Conservation (phyloP, 768 basidiomycete genomes). For the Sporobolomyces phaffii region DNA sequence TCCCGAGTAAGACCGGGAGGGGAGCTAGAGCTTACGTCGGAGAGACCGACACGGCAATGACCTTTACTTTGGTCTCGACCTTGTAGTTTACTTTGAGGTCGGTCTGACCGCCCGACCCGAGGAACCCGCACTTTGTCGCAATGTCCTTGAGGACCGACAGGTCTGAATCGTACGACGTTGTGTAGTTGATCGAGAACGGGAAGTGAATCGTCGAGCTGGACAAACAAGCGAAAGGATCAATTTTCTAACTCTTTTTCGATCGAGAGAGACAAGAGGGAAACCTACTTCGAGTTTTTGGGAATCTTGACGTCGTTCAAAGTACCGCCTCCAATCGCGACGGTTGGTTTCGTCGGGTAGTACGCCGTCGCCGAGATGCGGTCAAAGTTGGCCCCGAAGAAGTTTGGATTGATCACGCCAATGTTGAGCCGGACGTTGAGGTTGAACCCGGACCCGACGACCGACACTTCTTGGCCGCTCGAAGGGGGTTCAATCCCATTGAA, state of each 20-base stretch:
- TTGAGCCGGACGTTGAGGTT: constrained; percentile 38
- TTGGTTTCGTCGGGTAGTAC: constrained; percentile 36
- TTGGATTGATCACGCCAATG: constrained; percentile 43
- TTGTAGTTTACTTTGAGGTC: constrained; percentile 38
- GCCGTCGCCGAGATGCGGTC: constrained; percentile 38
- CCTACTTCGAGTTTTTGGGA: constrained; percentile 37
- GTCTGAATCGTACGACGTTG: constrained; percentile 37
- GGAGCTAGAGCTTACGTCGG: constrained; percentile 10
- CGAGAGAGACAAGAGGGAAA: background rate
- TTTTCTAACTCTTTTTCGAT: too few species aligned
- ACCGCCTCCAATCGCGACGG: constrained; percentile 36
- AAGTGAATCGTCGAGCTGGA: constrained; percentile 39
- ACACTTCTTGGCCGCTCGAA: constrained; percentile 24
- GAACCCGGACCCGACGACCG: constrained; percentile 30
- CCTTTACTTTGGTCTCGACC: constrained; percentile 38
- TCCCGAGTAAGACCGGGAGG: background rate
- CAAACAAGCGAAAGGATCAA: too few species aligned
- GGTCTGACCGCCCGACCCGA: background rate
- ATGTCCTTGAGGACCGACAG: constrained; percentile 38
- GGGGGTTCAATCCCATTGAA: constrained; percentile 42
- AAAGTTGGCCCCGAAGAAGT: constrained; percentile 43
- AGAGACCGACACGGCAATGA: constrained; percentile 36
- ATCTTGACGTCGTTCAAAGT: constrained; percentile 36
- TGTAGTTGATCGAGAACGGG: constrained; percentile 43
- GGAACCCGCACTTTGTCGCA: constrained; percentile 41